A percentile compares a stretch with the other conserved stretches of the same genome.
Evolutionary conservation across 1,284 basidiomycete genomes (phyloP).

Genomic region (Irpex lacteus): DNA sequence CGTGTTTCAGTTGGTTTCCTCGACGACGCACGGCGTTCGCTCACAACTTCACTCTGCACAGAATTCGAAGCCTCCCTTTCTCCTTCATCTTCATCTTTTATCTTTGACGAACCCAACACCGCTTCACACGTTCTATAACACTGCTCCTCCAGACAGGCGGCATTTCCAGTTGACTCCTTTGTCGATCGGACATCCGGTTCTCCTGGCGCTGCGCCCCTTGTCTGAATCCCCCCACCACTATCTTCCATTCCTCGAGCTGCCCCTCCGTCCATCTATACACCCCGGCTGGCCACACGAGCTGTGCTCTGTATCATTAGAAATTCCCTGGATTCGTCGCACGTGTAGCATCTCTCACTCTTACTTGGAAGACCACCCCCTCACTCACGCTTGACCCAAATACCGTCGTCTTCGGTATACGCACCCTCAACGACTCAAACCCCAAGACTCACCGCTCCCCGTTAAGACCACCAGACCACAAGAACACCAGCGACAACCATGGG

Average conservation of each 20-base stretch:
- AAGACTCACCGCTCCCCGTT: background rate
- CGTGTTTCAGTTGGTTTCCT: too few relatives aligned
- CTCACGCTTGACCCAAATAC: too few relatives aligned
- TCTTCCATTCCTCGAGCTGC: background rate
- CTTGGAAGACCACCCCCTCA: background rate
- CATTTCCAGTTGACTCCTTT: background rate
- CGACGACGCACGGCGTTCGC: too few relatives aligned
- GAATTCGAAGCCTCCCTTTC: too few relatives aligned
- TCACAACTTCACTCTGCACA: too few relatives aligned
- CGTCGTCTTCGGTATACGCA: too few relatives aligned
- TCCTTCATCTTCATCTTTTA: too few relatives aligned
- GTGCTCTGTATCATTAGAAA: background rate
- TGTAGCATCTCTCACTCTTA: background rate
- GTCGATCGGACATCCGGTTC: background rate
- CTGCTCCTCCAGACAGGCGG: background rate
- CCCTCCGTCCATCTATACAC: background rate
- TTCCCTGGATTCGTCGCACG: background rate
- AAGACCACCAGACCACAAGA: too few relatives aligned
- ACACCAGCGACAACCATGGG: constrained; percentile 26
- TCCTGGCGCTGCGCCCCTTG: background rate
- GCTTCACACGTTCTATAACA: too few relatives aligned
- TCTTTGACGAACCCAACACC: too few relatives aligned
- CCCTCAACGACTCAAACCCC: background rate
- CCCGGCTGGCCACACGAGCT: background rate
- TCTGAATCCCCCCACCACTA: background rate